phyloP scores from a whole-genome alignment of 2,329 filamentous ascomycete genomes.

The Botrytis fabae region DNA sequence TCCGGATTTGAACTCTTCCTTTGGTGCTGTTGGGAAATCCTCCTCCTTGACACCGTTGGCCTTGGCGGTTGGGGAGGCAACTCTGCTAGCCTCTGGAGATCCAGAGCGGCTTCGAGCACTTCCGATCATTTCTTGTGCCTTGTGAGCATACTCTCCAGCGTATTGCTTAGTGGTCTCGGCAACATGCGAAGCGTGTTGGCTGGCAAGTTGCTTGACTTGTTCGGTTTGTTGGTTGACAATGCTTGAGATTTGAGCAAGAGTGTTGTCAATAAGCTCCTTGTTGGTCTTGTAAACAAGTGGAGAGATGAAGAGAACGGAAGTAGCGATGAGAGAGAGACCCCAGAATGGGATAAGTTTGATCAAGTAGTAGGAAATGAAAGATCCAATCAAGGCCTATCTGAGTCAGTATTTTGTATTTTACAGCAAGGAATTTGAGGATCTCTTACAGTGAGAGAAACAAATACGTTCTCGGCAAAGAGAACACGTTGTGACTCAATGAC shows the following conservation, averaged over 20 bases:
- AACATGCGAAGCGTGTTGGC: conserved; percentile 64
- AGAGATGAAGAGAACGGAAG: conserved; percentile 59
- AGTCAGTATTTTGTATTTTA: conserved; percentile 24
- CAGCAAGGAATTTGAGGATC: not conserved
- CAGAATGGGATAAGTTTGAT: conserved; percentile 71
- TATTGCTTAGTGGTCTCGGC: conserved; percentile 67
- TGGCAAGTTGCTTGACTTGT: conserved; percentile 61
- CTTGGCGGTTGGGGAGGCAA: conserved; percentile 31
- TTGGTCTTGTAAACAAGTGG: conserved; percentile 67
- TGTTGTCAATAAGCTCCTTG: conserved; percentile 67
- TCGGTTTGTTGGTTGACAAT: conserved; percentile 62
- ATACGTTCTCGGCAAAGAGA: conserved; percentile 66
- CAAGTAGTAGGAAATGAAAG: conserved; percentile 67
- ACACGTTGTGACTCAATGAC: conserved; percentile 69
- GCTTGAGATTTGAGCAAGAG: conserved; percentile 58
- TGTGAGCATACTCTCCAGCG: conserved; percentile 65
- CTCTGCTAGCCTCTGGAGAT: conserved; percentile 33
- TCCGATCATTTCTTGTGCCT: conserved; percentile 64
- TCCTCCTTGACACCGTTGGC: conserved; percentile 30
- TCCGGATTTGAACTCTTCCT: conserved; percentile 38
- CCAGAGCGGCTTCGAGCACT: conserved; percentile 35
- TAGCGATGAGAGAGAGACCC: conserved; percentile 62
- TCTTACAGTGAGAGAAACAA: conserved; percentile 60
- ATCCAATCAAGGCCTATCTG: conserved; percentile 55
- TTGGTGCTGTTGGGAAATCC: conserved; percentile 40